Conservation (phyloP, 768 basidiomycete genomes). For the Naganishia vaughanmartiniae region DNA sequence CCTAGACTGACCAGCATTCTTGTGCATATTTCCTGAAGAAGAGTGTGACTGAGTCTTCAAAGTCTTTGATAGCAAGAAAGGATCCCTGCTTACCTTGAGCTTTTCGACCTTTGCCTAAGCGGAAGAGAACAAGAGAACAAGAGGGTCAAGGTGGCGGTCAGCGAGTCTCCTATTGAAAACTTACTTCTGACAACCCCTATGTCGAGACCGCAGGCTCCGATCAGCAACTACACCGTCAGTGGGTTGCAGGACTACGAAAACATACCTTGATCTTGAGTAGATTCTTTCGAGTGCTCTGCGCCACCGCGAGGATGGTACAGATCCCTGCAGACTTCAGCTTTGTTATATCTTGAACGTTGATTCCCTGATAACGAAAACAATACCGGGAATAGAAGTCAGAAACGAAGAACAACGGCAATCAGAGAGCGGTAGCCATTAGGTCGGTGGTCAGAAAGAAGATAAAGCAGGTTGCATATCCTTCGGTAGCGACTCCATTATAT, state of each 20-base stretch:
- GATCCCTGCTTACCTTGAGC: constrained; percentile 64
- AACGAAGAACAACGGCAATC: no score
- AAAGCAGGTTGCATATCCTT: neutral
- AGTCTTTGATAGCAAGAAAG: neutral
- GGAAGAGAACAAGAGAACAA: neutral
- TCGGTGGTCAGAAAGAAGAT: neutral
- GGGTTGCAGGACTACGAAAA: neutral
- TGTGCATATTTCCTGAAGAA: constrained; percentile 56
- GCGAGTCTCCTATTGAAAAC: neutral
- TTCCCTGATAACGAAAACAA: constrained; percentile 61
- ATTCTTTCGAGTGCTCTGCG: constrained; percentile 85
- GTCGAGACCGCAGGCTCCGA: neutral
- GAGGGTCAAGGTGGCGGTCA: neutral
- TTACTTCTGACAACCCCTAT: constrained; percentile 83
- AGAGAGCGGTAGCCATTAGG: no score
- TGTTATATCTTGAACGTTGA: constrained; percentile 89
- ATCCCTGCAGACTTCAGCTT: constrained; percentile 72
- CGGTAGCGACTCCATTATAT: neutral
- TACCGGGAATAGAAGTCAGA: neutral
- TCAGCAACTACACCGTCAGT: neutral
- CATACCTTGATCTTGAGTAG: constrained; percentile 87
- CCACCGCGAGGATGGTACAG: constrained; percentile 56
- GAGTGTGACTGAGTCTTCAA: constrained; percentile 2
- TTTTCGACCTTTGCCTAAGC: constrained; percentile 81
- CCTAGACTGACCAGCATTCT: constrained; percentile 56